Percentiles rank a stretch among this genome's conserved stretches.
These are phyloP conservation scores for Silene noctiflora DNA, from an alignment of 179 eudicot genomes.

Conservation along the genomic window DNA sequence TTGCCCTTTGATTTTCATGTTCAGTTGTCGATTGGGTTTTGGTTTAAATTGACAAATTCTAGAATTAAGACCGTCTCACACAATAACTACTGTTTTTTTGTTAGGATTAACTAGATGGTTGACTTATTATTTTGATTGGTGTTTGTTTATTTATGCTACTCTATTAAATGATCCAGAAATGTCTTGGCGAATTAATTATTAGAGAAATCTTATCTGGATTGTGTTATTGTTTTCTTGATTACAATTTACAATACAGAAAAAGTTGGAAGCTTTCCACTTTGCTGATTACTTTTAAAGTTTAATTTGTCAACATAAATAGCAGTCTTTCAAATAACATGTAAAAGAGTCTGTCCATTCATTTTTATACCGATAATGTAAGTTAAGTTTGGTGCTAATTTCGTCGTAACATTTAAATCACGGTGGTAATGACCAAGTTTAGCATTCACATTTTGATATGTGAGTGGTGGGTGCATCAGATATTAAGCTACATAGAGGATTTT, in stretches of 20 bases:
- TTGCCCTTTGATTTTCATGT: background rate
- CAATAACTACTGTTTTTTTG: too few relatives aligned
- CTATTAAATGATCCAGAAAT: conserved; percentile 6
- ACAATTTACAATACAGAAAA: background rate
- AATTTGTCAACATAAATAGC: background rate
- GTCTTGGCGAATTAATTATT: background rate
- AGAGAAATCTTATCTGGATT: conserved; percentile 9
- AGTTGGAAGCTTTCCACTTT: background rate
- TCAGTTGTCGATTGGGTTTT: conserved; percentile 23
- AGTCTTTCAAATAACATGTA: background rate
- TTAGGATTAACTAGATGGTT: conserved; percentile 4
- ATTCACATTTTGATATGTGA: background rate
- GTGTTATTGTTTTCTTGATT: background rate
- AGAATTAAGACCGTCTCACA: too few relatives aligned
- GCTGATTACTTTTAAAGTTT: conserved; percentile 1
- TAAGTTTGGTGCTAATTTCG: conserved; percentile 2
- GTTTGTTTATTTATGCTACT: background rate
- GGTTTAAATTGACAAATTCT: background rate
- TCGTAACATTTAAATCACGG: background rate
- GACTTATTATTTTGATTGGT: conserved; percentile 6
- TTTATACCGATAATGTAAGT: too few relatives aligned
- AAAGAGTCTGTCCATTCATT: background rate
- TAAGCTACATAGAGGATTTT: background rate
- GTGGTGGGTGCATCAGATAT: background rate
- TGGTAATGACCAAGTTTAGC: background rate